A percentile compares a stretch with the other conserved stretches of the same genome.
Conservation (phyloP, 2,329 filamentous ascomycete genomes). For the Fusarium agapanthi region DNA sequence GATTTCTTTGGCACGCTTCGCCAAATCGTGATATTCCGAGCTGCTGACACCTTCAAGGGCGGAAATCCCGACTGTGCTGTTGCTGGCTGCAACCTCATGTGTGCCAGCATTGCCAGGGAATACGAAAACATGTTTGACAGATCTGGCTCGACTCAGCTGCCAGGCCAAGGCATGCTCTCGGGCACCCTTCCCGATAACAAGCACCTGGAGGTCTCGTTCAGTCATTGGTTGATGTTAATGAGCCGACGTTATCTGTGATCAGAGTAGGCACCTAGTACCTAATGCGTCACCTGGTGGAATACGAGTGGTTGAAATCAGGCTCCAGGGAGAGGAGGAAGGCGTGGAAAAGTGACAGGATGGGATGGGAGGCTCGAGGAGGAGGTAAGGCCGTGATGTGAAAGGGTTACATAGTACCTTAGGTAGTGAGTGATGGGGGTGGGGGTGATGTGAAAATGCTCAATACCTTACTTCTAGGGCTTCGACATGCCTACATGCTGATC, state of each 20-base stretch:
- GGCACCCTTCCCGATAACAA: slow-evolving; percentile 78
- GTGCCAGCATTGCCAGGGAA: slow-evolving; percentile 76
- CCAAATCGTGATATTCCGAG: slow-evolving; percentile 70
- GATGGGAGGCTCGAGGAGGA: neutral
- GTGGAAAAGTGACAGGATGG: neutral
- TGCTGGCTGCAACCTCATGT: slow-evolving; percentile 13
- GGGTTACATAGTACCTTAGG: neutral
- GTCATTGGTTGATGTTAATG: neutral
- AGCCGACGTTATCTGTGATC: no score
- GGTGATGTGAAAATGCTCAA: no score
- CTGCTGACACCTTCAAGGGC: slow-evolving; percentile 60
- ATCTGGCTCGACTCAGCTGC: slow-evolving; percentile 73
- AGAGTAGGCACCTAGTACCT: neutral
- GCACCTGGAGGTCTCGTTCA: slow-evolving; percentile 50
- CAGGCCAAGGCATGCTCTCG: slow-evolving; percentile 80
- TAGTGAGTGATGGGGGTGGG: no score
- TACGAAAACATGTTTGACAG: slow-evolving; percentile 66
- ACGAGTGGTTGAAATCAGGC: no score
- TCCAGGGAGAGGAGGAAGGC: neutral
- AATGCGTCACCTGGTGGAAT: neutral
- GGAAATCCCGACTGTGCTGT: slow-evolving; percentile 60
- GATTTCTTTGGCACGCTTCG: slow-evolving; percentile 67
- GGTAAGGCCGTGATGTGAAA: neutral
- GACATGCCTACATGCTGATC: neutral
- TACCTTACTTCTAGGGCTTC: no score